A percentile compares a stretch with the other conserved stretches of the same genome.
Conservation (phyloP, 805 yeast genomes). For the Danielozyma ontarioensis region DNA sequence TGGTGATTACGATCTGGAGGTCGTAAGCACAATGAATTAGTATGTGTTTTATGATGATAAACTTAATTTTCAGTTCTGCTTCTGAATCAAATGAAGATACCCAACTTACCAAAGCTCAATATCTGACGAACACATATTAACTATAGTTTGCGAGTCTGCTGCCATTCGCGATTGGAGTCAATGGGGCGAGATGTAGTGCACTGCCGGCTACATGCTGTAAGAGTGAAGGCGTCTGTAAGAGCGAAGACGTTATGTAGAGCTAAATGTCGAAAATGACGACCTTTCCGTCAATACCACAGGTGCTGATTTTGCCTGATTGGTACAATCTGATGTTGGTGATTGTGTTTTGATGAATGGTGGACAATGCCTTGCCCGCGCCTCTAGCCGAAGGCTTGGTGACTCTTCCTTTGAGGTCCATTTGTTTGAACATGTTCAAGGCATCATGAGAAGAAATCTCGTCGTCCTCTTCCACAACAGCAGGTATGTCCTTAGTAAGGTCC, state of each 20-base stretch:
- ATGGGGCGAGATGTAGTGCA: too few relatives aligned
- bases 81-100: conserved; percentile 89
- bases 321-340: conserved; percentile 59
- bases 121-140: conserved; percentile 29
- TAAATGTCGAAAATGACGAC: conserved; percentile 60
- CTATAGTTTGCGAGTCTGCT: too few relatives aligned
- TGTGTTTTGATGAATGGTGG: conserved; percentile 88
- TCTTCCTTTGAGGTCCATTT: conserved; percentile 91
- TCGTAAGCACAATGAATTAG: conserved; percentile 2
- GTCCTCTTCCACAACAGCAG: conserved; percentile 39
- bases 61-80: conserved; percentile 86
- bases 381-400: conserved; percentile 35
- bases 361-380: conserved; percentile 39
- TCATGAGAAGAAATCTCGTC: conserved; percentile 63
- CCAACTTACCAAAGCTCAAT: conserved; percentile 58
- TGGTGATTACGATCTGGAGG: background rate
- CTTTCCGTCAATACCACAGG: conserved; percentile 88
- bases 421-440: conserved; percentile 90
- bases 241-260: too few relatives aligned
- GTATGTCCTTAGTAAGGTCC: conserved; percentile 43
- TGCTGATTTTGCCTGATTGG: conserved; percentile 44
- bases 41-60: conserved; percentile 51
- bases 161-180: too few relatives aligned
- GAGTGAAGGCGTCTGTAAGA: too few relatives aligned
- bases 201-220: too few relatives aligned